Base-by-base conservation (phyloP, 2,329 filamentous ascomycete genomes). In the Arthrobotrys megalospora region DNA sequence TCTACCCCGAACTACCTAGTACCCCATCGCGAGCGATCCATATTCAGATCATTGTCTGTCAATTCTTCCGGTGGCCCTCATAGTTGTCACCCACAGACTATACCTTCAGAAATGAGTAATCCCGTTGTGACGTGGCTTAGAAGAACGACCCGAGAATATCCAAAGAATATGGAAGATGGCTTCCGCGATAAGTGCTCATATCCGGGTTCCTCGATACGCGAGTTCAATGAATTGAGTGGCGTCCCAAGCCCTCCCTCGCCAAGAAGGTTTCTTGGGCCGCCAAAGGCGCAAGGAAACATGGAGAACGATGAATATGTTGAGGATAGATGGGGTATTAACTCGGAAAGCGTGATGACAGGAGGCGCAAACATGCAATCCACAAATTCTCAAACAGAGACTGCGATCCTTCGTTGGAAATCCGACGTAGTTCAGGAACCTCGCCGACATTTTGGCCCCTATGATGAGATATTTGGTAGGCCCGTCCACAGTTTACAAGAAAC, bases 41-140 rank as follows among this genome's bases (percentile, higher is more conserved):
- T 16, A 1, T 47, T 68, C n/a, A 19, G 62, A 24, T 72, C 67
- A n/a, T 36, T 72, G 19, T 68, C 66, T 14, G 52, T 78, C 6
- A 72, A 72, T 55, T 66, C 43, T 10, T 48, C 67, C 7, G 21
- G 41, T 10, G 24, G 28, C 6, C 7, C 34, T 24, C 12, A 34
- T 43, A 36, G 12, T 5, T 41, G 41, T 6, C 21, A 16, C 19
- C 14, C 45, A 6, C 45, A 4, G 14, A 12, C 36, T 21, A 53
- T 36, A 14, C 48, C 52, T 14, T 67, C 41, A n/a, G 60, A 71
- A 45, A 55, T 7, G 6, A 21, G 16, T n/a, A 50, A 78, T 41
- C 62, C 43, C 10, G 21, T 78, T 10, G 12, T 72, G 19, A 52
- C 43, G 6, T 78, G 75, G 75, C 45, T 78, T 7, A 47, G 12